Evolutionary conservation across 2,329 filamentous ascomycete genomes (phyloP).

Genomic region (Fusarium palustre): DNA sequence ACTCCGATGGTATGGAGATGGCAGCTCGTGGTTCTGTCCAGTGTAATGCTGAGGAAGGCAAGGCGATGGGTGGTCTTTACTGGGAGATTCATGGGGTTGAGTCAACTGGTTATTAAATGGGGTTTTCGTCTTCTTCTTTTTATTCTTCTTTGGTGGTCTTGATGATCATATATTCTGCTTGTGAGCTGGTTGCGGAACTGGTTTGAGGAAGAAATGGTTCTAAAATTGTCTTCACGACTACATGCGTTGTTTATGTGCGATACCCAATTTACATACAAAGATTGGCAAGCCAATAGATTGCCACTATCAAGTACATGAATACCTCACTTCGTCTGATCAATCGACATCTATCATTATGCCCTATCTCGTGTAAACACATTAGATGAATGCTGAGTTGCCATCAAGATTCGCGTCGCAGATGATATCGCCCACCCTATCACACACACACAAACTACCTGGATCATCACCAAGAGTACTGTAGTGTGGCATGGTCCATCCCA

Average conservation of each 20-base stretch:
- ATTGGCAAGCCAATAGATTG: conserved; percentile 16
- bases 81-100: conserved; percentile 36
- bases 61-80: conserved; percentile 26
- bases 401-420: neutral
- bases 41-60: conserved; percentile 19
- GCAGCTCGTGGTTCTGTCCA: conserved; percentile 32
- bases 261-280: conserved; percentile 27
- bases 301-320: conserved; percentile 9
- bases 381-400: neutral
- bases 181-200: neutral
- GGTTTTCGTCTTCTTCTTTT: neutral
- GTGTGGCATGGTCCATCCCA: neutral
- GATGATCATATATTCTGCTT: conserved; percentile 7
- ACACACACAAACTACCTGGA: too few species aligned
- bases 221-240: conserved; percentile 27
- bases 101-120: conserved; percentile 12
- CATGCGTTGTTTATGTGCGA: conserved; percentile 32
- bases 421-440: neutral
- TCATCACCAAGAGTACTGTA: neutral
- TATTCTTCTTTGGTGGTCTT: conserved; percentile 9
- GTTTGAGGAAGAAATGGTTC: conserved; percentile 13
- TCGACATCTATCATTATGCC: neutral
- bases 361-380: neutral
- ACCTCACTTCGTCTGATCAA: neutral
- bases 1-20: conserved; percentile 31